Evolutionary conservation across 1,139 yeast genomes (phyloP).

Genomic region (Casaregolazyma lundiana): DNA sequence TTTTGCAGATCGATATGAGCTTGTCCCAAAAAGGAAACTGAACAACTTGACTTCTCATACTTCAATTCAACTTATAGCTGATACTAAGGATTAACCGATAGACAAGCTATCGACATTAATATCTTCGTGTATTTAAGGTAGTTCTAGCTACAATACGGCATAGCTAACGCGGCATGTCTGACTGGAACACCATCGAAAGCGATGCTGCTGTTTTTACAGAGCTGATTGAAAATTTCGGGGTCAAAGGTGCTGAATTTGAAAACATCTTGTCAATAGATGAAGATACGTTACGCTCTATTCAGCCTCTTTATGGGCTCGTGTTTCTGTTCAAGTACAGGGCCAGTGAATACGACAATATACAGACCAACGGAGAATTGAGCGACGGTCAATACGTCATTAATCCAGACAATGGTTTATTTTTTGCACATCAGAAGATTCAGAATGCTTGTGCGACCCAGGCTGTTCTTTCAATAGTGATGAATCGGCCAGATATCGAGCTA

Average conservation of each 20-base stretch:
- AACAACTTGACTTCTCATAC: too few relatives aligned
- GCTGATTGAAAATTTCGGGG: constrained; percentile 55
- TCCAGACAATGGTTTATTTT: constrained; percentile 34
- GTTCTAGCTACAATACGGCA: too few relatives aligned
- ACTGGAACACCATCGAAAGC: constrained; percentile 70
- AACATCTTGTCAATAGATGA: constrained; percentile 56
- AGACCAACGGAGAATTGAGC: constrained; percentile 35
- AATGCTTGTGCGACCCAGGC: constrained; percentile 81
- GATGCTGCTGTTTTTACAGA: constrained; percentile 75
- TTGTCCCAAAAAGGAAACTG: background rate
- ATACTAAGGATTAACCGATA: too few relatives aligned
- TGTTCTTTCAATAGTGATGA: constrained; percentile 54
- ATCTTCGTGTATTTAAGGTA: too few relatives aligned
- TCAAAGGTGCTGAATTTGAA: constrained; percentile 53
- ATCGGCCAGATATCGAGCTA: constrained; percentile 41
- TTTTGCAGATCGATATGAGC: background rate
- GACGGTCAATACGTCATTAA: constrained; percentile 44
- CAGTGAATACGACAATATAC: constrained; percentile 22
- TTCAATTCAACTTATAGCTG: too few relatives aligned
- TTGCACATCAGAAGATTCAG: constrained; percentile 63
- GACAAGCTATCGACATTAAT: too few relatives aligned
- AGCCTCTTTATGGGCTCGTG: constrained; percentile 55
- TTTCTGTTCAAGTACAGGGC: constrained; percentile 60
- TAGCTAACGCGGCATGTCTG: constrained; percentile 26
- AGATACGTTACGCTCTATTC: constrained; percentile 36